These are phyloP conservation scores for Perilla frutescens DNA, from an alignment of 257 asterid species.

Conservation along the genomic window DNA sequence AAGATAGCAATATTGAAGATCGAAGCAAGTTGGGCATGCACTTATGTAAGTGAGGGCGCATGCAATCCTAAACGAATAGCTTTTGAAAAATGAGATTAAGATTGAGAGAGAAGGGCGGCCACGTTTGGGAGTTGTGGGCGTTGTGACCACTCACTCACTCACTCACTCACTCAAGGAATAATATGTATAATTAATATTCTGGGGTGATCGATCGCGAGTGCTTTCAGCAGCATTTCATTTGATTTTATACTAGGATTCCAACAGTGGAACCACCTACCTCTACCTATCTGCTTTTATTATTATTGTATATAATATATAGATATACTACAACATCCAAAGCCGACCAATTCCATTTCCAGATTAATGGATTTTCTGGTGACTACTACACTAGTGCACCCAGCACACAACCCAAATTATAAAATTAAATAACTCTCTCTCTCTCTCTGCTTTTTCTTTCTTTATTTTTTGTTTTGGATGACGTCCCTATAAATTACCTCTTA, in stretches of 20 bases:
- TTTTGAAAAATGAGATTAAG: neutral
- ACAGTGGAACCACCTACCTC: neutral
- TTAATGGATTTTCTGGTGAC: conserved; percentile 20
- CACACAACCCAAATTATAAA: neutral
- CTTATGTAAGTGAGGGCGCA: neutral
- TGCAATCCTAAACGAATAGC: neutral
- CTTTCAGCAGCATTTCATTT: too few species aligned
- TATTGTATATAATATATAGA: too few species aligned
- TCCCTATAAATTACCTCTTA: too few species aligned
- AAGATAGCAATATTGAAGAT: neutral
- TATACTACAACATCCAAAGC: neutral
- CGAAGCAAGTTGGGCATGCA: neutral
- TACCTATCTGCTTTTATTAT: too few species aligned
- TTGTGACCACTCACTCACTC: neutral
- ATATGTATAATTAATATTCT: too few species aligned
- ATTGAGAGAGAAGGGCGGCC: neutral
- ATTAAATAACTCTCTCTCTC: too few species aligned
- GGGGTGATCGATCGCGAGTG: too few species aligned
- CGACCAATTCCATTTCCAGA: conserved; percentile 1
- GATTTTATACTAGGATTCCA: neutral
- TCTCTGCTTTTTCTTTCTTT: too few species aligned
- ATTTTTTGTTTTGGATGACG: too few species aligned
- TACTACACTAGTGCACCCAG: neutral
- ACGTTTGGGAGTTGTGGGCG: neutral
- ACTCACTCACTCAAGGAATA: too few species aligned